Evolutionary conservation across 441 rosid species (phyloP).

Genomic region (Macaranga tanarius): DNA sequence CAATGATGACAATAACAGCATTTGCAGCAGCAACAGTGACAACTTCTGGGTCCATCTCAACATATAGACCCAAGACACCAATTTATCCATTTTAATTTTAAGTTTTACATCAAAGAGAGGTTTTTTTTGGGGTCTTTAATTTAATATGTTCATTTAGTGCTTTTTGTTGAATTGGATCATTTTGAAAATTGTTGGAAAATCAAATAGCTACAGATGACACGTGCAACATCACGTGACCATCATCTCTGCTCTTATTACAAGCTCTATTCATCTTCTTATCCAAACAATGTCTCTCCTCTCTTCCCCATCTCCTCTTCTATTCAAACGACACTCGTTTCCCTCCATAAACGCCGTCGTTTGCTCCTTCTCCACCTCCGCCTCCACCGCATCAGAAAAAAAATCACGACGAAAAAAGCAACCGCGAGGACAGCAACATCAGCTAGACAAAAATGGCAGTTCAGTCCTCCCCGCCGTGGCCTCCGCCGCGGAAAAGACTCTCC

Average conservation of each 20-base stretch:
- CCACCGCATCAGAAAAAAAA: constrained; percentile 42
- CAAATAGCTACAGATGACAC: background rate
- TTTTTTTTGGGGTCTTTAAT: too few species aligned
- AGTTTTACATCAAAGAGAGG: too few species aligned
- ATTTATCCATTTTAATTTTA: too few species aligned
- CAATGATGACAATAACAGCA: background rate
- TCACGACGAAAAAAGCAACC: constrained; percentile 46
- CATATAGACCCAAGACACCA: too few species aligned
- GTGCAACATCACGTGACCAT: constrained; percentile 21
- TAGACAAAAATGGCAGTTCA: constrained; percentile 21
- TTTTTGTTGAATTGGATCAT: too few species aligned
- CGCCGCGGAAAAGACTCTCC: constrained; percentile 81
- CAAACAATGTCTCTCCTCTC: constrained; percentile 48
- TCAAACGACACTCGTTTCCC: constrained; percentile 26
- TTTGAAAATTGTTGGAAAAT: too few species aligned
- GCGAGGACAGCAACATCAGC: constrained; percentile 31
- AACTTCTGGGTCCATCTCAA: background rate
- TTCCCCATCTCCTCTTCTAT: constrained; percentile 30
- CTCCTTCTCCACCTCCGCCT: constrained; percentile 1
- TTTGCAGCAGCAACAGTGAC: background rate
- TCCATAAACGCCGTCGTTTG: constrained; percentile 19
- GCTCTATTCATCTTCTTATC: constrained; percentile 31
- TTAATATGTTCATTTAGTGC: too few species aligned
- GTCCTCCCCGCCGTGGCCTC: constrained; percentile 38
- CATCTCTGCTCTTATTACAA: constrained; percentile 6